Conservation (phyloP, 345 rosid genomes). For the Lepidium didymum region DNA sequence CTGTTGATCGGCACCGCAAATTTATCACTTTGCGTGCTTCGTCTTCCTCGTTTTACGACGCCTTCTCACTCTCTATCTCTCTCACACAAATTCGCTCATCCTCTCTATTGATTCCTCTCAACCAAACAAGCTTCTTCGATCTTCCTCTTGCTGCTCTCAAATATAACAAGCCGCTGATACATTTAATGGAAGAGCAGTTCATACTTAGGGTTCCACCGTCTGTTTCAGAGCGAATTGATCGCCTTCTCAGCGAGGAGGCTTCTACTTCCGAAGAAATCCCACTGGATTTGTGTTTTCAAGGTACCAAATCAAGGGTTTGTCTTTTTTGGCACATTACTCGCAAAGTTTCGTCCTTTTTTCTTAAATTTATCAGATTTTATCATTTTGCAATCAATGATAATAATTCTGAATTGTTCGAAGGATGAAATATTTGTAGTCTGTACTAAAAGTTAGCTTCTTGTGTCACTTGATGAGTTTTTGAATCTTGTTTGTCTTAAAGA, state of each 20-base stretch:
- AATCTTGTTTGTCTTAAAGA: background rate
- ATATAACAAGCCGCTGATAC: background rate
- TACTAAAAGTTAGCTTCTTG: background rate
- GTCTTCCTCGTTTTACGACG: no score
- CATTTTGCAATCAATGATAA: background rate
- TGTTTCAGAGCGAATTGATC: constrained; percentile 70
- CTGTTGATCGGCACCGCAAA: no score
- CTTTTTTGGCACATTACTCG: background rate
- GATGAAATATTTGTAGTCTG: background rate
- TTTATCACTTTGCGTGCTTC: no score
- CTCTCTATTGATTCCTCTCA: no score
- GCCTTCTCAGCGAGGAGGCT: constrained; percentile 59
- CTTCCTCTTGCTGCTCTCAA: no score
- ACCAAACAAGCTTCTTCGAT: no score
- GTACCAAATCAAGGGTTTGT: constrained; percentile 23
- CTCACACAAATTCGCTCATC: no score
- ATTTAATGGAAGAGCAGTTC: constrained; percentile 82
- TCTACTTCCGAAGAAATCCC: constrained; percentile 69
- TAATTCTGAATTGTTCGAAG: background rate
- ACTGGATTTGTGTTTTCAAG: constrained; percentile 75
- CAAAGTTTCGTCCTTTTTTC: background rate
- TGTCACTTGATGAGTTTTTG: background rate
- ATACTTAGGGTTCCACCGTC: constrained; percentile 92
- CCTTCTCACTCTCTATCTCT: no score
- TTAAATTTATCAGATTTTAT: background rate